Percentiles rank a stretch among this genome's conserved stretches.
These are phyloP conservation scores for Colletotrichum horii DNA, from an alignment of 2,329 filamentous ascomycete species.

Conservation along the genomic window DNA sequence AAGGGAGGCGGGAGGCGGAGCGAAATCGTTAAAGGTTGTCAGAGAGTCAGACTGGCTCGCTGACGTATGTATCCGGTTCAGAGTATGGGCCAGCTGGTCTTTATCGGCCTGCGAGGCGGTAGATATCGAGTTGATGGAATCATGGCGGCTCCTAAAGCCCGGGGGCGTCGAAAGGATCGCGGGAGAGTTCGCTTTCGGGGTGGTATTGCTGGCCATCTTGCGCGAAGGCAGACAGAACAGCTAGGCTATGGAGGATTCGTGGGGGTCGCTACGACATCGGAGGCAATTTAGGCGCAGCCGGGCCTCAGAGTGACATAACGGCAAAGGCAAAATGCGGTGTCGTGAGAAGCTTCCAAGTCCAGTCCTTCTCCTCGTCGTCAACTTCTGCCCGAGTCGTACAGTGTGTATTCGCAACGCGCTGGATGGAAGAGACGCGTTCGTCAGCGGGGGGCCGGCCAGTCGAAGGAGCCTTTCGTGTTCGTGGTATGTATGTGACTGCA, in stretches of 20 bases:
- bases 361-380: background rate
- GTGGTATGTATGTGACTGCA: background rate
- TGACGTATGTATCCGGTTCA: conserved; percentile 87
- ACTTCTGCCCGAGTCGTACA: background rate
- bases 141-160: conserved; percentile 38
- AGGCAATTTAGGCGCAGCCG: background rate
- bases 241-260: background rate
- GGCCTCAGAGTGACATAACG: conserved; percentile 7
- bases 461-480: background rate
- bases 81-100: conserved; percentile 75
- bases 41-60: conserved; percentile 85
- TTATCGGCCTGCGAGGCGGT: conserved; percentile 58
- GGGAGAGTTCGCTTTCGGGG: conserved; percentile 34
- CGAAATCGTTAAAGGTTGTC: conserved; percentile 94
- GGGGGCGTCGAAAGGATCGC: conserved; percentile 33
- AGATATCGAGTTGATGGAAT: conserved; percentile 47
- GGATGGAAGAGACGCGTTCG: background rate
- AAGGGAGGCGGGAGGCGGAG: conserved; percentile 67
- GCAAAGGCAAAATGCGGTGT: background rate
- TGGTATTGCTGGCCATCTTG: conserved; percentile 34
- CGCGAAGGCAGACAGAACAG: background rate
- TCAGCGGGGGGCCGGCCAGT: background rate
- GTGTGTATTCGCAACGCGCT: background rate
- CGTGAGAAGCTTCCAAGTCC: background rate
- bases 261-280: background rate